A percentile compares a stretch with the other conserved stretches of the same genome.
Evolutionary conservation across 495 filamentous ascomycete species (phyloP).

Genomic region (Neurospora sp.): DNA sequence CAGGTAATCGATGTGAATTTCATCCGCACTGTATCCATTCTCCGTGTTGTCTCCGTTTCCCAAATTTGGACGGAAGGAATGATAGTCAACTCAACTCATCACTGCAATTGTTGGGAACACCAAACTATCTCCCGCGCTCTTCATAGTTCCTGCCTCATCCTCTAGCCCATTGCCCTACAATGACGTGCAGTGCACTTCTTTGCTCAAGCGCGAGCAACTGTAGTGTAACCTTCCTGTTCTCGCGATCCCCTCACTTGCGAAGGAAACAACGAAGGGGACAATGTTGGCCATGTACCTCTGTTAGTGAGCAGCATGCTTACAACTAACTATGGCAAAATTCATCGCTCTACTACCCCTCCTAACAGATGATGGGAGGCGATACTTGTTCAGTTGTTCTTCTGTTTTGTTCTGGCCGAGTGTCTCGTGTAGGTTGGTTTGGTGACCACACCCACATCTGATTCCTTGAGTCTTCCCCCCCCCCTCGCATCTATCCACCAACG

Average conservation of each 20-base stretch:
- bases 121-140: too few relatives aligned
- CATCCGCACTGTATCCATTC: not conserved
- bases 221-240: not conserved
- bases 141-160: not conserved
- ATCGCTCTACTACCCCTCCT: not conserved
- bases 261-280: not conserved
- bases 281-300: not conserved
- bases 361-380: not conserved
- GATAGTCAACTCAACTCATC: not conserved
- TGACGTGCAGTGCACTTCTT: not conserved
- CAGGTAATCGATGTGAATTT: not conserved
- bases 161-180: not conserved
- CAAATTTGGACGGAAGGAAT: not conserved
- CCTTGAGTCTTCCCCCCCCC: not conserved
- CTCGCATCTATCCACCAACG: not conserved
- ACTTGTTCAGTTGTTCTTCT: not conserved
- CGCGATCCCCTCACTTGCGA: not conserved
- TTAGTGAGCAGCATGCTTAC: not conserved
- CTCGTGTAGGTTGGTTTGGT: not conserved
- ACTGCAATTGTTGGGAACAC: not conserved
- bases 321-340: not conserved
- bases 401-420: not conserved
- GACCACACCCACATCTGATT: not conserved
- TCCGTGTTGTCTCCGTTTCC: not conserved
- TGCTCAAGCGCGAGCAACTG: not conserved